These are phyloP conservation scores for Kuraishia floccosa DNA, from an alignment of 805 yeast genomes.

Conservation along the genomic window DNA sequence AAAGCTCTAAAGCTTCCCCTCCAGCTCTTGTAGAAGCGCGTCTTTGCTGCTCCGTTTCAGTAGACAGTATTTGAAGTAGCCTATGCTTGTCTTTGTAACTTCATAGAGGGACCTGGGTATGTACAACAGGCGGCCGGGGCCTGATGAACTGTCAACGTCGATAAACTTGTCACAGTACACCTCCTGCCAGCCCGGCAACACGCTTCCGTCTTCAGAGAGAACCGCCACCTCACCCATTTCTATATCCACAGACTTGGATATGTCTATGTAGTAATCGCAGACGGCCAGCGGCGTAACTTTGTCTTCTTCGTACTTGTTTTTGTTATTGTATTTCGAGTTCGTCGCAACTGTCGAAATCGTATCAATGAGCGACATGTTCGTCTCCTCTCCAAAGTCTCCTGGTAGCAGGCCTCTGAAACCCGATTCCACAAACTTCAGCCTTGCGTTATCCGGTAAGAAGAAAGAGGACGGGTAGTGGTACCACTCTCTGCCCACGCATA, in stretches of 20 bases:
- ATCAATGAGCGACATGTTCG: conserved; percentile 7
- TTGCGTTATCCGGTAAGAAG: conserved; percentile 51
- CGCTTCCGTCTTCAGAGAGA: conserved; percentile 10
- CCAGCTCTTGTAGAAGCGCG: not conserved
- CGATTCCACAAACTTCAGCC: conserved; percentile 59
- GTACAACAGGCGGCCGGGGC: conserved; percentile 43
- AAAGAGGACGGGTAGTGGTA: conserved; percentile 85
- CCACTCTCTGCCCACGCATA: conserved; percentile 95
- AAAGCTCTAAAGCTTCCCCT: not conserved
- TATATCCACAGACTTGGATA: conserved; percentile 32
- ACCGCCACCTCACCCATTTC: conserved; percentile 28
- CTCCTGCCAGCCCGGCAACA: conserved; percentile 30
- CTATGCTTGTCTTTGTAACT: conserved; percentile 21
- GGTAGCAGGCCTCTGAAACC: conserved; percentile 86
- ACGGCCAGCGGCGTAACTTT: conserved; percentile 34
- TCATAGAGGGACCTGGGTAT: conserved; percentile 25
- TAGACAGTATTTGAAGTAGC: conserved; percentile 41
- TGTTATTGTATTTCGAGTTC: conserved; percentile 67
- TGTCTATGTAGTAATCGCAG: conserved; percentile 70
- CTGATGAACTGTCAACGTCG: conserved; percentile 39
- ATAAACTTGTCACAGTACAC: conserved; percentile 38
- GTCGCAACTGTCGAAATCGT: conserved; percentile 33
- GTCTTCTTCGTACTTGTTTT: conserved; percentile 51
- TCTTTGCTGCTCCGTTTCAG: conserved; percentile 10
- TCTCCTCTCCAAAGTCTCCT: conserved; percentile 57